Percentiles rank a stretch among this genome's conserved stretches.
Evolutionary conservation across 768 basidiomycete species (phyloP).

Genomic region (Leccinum incarnatum): DNA sequence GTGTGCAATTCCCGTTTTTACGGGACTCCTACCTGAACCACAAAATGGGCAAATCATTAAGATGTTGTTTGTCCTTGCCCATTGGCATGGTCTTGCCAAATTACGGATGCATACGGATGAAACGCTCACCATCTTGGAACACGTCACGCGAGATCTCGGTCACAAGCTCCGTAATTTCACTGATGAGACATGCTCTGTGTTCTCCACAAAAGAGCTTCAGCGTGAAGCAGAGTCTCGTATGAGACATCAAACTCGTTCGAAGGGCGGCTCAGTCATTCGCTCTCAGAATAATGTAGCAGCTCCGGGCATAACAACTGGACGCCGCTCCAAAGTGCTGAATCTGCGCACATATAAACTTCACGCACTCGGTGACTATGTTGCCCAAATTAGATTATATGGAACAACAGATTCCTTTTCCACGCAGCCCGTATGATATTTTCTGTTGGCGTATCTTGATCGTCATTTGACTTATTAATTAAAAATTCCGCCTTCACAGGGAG

Average conservation of each 20-base stretch:
- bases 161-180: rapidly evolving
- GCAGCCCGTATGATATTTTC: neutral
- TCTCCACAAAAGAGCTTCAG: too few relatives aligned
- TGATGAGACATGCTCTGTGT: rapidly evolving
- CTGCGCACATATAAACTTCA: neutral
- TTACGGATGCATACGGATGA: neutral
- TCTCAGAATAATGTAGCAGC: too few relatives aligned
- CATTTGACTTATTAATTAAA: too few relatives aligned
- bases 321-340: too few relatives aligned
- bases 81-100: neutral
- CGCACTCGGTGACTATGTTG: neutral
- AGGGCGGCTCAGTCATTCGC: rapidly evolving
- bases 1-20: neutral
- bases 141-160: neutral
- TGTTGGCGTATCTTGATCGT: too few relatives aligned
- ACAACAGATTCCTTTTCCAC: neutral
- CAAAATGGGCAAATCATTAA: neutral
- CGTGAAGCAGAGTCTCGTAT: too few relatives aligned
- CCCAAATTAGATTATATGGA: neutral
- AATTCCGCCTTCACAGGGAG: too few relatives aligned
- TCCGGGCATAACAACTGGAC: too few relatives aligned
- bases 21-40: neutral
- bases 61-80: neutral
- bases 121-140: neutral
- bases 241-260: too few relatives aligned